A percentile compares a stretch with the other conserved stretches of the same genome.
These are phyloP conservation scores for Cerrena zonata DNA, from an alignment of 1,284 basidiomycete genomes.

Conservation along the genomic window DNA sequence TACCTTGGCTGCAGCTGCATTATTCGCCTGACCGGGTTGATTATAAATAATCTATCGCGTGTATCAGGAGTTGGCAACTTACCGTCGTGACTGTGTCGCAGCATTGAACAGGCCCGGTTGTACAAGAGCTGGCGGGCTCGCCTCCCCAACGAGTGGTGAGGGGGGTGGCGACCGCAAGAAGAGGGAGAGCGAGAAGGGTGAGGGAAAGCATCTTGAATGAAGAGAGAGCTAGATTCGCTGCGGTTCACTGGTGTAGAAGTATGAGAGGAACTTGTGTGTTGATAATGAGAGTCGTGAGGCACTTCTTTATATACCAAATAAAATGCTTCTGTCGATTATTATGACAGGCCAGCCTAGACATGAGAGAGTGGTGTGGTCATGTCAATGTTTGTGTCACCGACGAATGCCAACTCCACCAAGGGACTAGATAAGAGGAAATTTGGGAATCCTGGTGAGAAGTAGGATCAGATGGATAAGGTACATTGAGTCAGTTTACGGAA, in stretches of 20 bases:
- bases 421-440: too few species aligned
- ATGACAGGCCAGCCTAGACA: neutral
- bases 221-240: neutral
- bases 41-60: neutral
- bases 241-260: neutral
- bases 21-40: neutral
- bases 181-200: conserved; percentile 1
- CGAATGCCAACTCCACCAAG: too few species aligned
- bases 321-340: neutral
- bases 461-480: too few species aligned
- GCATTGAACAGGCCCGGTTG: conserved; percentile 9
- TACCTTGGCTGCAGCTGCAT: neutral
- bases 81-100: conserved; percentile 4
- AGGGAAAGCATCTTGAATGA: neutral
- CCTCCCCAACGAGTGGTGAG: neutral
- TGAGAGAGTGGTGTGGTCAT: neutral
- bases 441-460: too few species aligned
- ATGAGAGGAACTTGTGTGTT: neutral
- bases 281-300: neutral
- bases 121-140: conserved; percentile 7
- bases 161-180: conserved; percentile 6
- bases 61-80: neutral
- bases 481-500: too few species aligned
- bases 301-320: neutral
- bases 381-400: too few species aligned